Evolutionary conservation across 345 rosid genomes (phyloP).

Genomic region (Acer saccharum): DNA sequence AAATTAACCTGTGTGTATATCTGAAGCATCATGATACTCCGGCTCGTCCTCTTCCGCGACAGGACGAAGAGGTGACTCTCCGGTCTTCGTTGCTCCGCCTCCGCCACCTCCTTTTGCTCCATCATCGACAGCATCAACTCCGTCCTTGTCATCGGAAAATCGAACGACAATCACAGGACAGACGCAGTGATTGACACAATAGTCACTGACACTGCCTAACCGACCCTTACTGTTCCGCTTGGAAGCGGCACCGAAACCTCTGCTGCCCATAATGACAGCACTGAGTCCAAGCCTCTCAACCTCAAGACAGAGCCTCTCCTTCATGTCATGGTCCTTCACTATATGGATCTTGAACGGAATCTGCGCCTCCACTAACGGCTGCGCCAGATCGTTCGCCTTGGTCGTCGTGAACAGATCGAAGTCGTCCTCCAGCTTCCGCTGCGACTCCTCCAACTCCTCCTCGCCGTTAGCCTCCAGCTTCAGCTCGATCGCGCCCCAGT

Average conservation of each 20-base stretch:
- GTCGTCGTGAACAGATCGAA: constrained; percentile 63
- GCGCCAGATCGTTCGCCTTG: constrained; percentile 68
- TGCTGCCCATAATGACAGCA: constrained; percentile 74
- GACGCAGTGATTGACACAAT: constrained; percentile 83
- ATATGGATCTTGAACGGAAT: constrained; percentile 79
- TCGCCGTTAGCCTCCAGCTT: constrained; percentile 6
- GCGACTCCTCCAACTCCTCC: constrained; percentile 29
- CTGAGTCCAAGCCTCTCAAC: constrained; percentile 78
- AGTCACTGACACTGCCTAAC: constrained; percentile 82
- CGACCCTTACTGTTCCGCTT: constrained; percentile 54
- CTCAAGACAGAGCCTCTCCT: constrained; percentile 85
- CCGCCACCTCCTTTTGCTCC: constrained; percentile 1
- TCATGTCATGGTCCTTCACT: constrained; percentile 90
- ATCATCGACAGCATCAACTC: constrained; percentile 15
- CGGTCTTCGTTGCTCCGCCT: constrained; percentile 15
- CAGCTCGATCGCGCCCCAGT: constrained; percentile 77
- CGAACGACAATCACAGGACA: constrained; percentile 88
- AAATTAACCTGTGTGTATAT: constrained; percentile 49
- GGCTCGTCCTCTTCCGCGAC: constrained; percentile 54
- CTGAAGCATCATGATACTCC: constrained; percentile 51
- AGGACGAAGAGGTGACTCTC: constrained; percentile 34
- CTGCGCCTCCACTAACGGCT: constrained; percentile 64
- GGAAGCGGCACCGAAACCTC: constrained; percentile 68
- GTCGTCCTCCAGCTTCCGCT: constrained; percentile 74
- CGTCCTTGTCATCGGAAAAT: constrained; percentile 58